Evolutionary conservation across 2,329 filamentous ascomycete species (phyloP).

Genomic region (Aschersonia sp.): DNA sequence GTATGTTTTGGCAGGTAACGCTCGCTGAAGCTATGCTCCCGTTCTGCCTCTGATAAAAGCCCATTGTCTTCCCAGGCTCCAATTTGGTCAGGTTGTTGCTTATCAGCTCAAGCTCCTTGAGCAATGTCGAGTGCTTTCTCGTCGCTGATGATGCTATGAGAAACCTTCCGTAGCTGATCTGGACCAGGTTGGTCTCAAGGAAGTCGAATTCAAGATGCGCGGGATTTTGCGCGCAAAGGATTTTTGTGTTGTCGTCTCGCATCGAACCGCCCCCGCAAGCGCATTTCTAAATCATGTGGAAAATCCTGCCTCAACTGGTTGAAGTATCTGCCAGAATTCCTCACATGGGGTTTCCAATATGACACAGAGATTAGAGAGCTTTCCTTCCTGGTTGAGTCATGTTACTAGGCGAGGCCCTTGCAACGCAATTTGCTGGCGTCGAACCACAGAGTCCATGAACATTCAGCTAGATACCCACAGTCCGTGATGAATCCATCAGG

Average conservation of each 20-base stretch:
- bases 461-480: constrained; percentile 23
- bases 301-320: not conserved
- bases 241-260: not conserved
- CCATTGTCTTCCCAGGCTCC: too few species aligned
- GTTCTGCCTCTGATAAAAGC: too few species aligned
- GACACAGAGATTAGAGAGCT: constrained; percentile 5
- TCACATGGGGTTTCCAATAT: constrained; percentile 8
- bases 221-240: not conserved
- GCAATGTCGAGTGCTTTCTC: not conserved
- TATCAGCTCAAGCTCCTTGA: too few species aligned
- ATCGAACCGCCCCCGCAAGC: too few species aligned
- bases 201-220: not conserved
- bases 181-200: not conserved
- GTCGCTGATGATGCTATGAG: not conserved
- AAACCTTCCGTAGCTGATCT: constrained; percentile 1
- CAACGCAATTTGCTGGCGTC: constrained; percentile 24
- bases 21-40: too few species aligned
- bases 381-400: not conserved
- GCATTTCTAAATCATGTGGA: not conserved
- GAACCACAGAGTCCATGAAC: constrained; percentile 25
- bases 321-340: not conserved
- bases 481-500: constrained; percentile 34
- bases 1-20: too few species aligned
- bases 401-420: constrained; percentile 3
- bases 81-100: too few species aligned